Evolutionary conservation across 805 yeast species (phyloP).

Genomic region (Metschnikowia reukaufii): DNA sequence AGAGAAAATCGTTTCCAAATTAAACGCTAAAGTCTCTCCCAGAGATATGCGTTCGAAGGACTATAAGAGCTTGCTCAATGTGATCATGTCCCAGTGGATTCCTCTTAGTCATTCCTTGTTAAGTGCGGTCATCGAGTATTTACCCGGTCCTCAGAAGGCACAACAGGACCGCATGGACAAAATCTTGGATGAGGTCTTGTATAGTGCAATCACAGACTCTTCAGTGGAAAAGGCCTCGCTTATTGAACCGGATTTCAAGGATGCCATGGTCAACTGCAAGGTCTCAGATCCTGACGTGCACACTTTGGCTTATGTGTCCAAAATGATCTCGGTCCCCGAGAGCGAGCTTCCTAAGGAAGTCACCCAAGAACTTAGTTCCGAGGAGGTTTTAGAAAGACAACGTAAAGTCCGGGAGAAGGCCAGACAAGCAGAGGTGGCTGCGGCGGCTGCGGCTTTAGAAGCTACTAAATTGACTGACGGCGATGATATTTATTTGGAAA

Average conservation of each 20-base stretch:
- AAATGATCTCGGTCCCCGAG: conserved; percentile 82
- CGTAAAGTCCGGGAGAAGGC: conserved; percentile 67
- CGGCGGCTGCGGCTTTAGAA: conserved; percentile 23
- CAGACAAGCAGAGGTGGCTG: conserved; percentile 60
- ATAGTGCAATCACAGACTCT: conserved; percentile 52
- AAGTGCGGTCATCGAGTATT: conserved; percentile 75
- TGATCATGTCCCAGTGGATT: conserved; percentile 88
- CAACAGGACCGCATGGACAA: conserved; percentile 71
- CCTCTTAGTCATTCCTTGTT: conserved; percentile 87
- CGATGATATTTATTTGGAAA: conserved; percentile 27
- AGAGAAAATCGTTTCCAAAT: conserved; percentile 69
- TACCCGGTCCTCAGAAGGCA: conserved; percentile 81
- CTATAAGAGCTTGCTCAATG: conserved; percentile 56
- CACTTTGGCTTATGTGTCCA: conserved; percentile 76
- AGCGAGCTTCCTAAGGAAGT: conserved; percentile 68
- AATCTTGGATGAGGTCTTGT: conserved; percentile 47
- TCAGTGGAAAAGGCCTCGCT: conserved; percentile 28
- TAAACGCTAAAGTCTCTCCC: conserved; percentile 66
- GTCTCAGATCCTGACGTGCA: conserved; percentile 54
- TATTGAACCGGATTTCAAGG: conserved; percentile 48
- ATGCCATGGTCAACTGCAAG: conserved; percentile 68
- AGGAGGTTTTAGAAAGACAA: conserved; percentile 63
- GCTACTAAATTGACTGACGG: conserved; percentile 26
- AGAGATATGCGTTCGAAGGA: conserved; percentile 83
- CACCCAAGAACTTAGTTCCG: conserved; percentile 42